phyloP scores from a whole-genome alignment of 108 stramenopile genomes.

The Nitzschia sp. region DNA sequence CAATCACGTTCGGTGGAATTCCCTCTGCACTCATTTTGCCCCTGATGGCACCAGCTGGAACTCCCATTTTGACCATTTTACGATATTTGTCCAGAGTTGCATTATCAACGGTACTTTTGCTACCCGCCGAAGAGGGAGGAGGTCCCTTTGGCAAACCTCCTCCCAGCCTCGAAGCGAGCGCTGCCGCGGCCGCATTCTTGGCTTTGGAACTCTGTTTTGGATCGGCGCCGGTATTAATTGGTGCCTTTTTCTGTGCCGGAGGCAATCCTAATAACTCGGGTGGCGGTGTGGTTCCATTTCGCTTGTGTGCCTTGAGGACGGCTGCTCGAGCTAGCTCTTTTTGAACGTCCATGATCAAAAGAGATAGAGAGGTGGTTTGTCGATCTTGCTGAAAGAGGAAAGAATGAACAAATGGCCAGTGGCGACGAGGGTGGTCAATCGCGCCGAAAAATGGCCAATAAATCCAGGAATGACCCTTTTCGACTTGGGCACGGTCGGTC shows the following conservation, averaged over 20 bases:
- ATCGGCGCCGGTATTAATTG: conserved; percentile 18
- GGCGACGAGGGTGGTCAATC: no score
- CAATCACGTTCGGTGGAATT: conserved; percentile 12
- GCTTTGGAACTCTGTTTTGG: conserved; percentile 24
- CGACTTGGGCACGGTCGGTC: no score
- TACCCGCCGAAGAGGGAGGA: conserved; percentile 2
- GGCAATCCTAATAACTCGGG: not conserved
- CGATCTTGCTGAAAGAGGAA: no score
- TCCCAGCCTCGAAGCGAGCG: conserved; percentile 22
- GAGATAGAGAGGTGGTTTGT: no score
- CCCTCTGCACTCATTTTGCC: conserved; percentile 28
- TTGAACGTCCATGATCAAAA: conserved; percentile 25
- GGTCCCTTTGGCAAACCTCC: conserved; percentile 1
- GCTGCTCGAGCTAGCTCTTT: conserved; percentile 22
- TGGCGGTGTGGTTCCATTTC: conserved; percentile 21
- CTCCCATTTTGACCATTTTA: conserved; percentile 38
- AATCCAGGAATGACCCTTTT: no score
- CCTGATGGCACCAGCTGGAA: conserved; percentile 27
- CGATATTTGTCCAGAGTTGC: conserved; percentile 15
- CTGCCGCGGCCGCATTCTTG: conserved; percentile 35
- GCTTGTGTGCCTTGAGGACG: not conserved
- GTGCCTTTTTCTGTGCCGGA: conserved; percentile 2
- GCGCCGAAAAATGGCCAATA: no score
- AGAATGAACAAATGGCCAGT: no score
- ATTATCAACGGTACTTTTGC: conserved; percentile 16